phyloP scores from a whole-genome alignment of 1,139 yeast species.

The Geotrichum citri-aurantii region DNA sequence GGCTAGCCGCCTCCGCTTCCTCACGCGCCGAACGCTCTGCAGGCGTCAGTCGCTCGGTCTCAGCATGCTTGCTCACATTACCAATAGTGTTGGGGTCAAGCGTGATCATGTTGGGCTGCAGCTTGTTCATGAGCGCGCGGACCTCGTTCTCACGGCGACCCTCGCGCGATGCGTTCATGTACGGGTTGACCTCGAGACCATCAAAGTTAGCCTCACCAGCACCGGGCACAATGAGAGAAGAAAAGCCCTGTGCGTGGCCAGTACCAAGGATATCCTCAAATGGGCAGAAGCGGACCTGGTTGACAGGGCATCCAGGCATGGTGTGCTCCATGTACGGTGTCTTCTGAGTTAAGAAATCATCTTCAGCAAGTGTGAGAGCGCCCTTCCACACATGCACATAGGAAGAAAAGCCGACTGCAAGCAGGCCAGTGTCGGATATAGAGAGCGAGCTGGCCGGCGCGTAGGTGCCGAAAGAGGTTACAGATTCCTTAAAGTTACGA shows the following conservation, averaged over 20 bases:
- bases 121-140: conserved; percentile 74
- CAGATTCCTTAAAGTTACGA: conserved; percentile 69
- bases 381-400: conserved; percentile 65
- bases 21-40: conserved; percentile 43
- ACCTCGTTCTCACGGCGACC: conserved; percentile 95
- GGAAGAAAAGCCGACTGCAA: conserved; percentile 91
- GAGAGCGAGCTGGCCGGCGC: conserved; percentile 79
- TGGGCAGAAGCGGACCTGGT: conserved; percentile 72
- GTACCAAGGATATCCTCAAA: conserved; percentile 92
- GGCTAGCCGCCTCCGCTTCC: conserved; percentile 39
- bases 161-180: conserved; percentile 64
- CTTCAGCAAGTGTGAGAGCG: conserved; percentile 35
- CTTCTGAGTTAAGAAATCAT: conserved; percentile 42
- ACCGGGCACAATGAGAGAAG: conserved; percentile 86
- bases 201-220: conserved; percentile 98
- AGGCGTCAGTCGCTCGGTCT: conserved; percentile 56
- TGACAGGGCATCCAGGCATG: conserved; percentile 69
- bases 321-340: conserved; percentile 91
- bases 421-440: conserved; percentile 81
- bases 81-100: conserved; percentile 89
- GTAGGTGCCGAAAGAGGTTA: conserved; percentile 59
- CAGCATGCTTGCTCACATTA: conserved; percentile 67
- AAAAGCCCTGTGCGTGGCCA: conserved; percentile 75
- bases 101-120: conserved; percentile 87
- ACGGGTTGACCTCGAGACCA: conserved; percentile 90